These are phyloP conservation scores for Dictyostelium intermedium DNA, from an alignment of 78 protist species.

Conservation along the genomic window DNA sequence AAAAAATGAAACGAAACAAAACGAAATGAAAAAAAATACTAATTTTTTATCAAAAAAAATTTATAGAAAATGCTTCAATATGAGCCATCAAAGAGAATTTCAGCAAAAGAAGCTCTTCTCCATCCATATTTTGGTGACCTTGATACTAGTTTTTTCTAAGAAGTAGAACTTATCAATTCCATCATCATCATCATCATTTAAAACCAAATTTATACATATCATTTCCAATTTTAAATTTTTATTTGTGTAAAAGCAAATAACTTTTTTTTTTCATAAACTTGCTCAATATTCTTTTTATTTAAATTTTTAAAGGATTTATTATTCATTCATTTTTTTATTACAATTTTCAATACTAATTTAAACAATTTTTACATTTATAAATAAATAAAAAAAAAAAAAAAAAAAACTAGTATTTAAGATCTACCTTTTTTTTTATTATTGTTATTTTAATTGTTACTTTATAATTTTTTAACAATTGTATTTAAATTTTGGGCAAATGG, in stretches of 20 bases:
- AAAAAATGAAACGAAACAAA: background rate
- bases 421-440: background rate
- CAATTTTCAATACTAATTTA: background rate
- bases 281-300: background rate
- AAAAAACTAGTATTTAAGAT: too few species aligned
- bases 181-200: background rate
- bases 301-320: background rate
- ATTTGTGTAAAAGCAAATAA: slow-evolving; percentile 18
- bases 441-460: background rate
- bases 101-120: slow-evolving; percentile 90
- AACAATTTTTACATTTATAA: background rate
- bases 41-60: background rate
- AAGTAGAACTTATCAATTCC: background rate
- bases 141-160: slow-evolving; percentile 57
- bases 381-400: background rate
- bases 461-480: background rate
- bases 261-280: background rate
- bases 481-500: slow-evolving; percentile 24
- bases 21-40: background rate
- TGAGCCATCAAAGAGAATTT: slow-evolving; percentile 92
- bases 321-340: background rate
- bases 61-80: slow-evolving; percentile 85
- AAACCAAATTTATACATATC: background rate
- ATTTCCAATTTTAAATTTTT: background rate
- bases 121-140: slow-evolving; percentile 92